Percentiles rank a stretch among this genome's conserved stretches.
phyloP scores from a whole-genome alignment of 176 grass and related monocot genomes.

The Saccharum spontaneum region DNA sequence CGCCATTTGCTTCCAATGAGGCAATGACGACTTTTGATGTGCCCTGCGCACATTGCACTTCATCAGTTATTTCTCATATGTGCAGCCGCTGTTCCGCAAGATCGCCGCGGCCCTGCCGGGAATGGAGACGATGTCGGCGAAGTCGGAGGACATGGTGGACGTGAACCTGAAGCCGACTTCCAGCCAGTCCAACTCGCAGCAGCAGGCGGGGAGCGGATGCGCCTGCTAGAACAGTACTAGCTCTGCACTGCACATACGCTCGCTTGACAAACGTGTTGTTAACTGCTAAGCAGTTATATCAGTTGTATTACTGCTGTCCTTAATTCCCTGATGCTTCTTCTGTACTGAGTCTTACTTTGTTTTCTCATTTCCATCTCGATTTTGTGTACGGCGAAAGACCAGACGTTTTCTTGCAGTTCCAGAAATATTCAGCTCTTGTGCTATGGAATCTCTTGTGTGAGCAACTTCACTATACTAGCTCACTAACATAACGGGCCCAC shows the following conservation, averaged over 20 bases:
- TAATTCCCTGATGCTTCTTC: neutral
- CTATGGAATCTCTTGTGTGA: neutral
- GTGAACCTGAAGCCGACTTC: slow-evolving; percentile 26
- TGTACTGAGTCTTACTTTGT: neutral
- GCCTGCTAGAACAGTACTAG: neutral
- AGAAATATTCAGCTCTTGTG: neutral
- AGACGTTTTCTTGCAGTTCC: too few species aligned
- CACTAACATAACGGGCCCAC: neutral
- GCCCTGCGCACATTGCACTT: neutral
- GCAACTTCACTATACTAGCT: neutral
- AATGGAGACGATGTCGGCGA: slow-evolving; percentile 31
- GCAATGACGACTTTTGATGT: neutral
- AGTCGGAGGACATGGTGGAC: slow-evolving; percentile 34
- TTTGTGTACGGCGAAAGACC: too few species aligned
- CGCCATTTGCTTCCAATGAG: neutral
- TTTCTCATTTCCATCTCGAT: neutral
- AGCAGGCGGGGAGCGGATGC: slow-evolving; percentile 19
- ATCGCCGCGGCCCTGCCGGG: slow-evolving; percentile 24
- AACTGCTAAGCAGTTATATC: neutral
- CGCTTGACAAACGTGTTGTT: neutral
- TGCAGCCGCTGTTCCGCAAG: slow-evolving; percentile 31
- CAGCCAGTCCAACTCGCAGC: slow-evolving; percentile 26
- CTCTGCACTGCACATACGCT: neutral
- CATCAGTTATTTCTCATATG: neutral
- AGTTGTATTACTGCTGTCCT: neutral